Percentiles rank a stretch among this genome's conserved stretches.
phyloP scores from a whole-genome alignment of 306 rosid species.

The Sesbania bispinosa region DNA sequence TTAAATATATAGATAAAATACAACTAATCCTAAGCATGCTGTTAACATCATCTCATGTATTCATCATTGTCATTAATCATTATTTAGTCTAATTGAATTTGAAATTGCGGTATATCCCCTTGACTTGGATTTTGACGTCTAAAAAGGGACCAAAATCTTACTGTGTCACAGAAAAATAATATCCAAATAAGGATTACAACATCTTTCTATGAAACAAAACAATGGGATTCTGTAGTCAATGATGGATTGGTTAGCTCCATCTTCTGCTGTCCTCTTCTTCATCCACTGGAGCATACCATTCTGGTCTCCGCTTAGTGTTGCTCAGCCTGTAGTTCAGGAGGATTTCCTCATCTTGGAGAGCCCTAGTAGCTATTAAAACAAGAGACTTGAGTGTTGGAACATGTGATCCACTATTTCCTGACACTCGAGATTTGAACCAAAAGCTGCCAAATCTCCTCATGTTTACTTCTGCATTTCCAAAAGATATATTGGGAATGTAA shows the following conservation, averaged over 20 bases:
- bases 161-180: neutral
- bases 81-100: neutral
- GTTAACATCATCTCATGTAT: neutral
- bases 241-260: slow-evolving; percentile 57
- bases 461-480: slow-evolving; percentile 64
- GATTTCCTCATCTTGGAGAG: slow-evolving; percentile 74
- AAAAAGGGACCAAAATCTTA: slow-evolving; percentile 6
- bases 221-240: neutral
- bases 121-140: neutral
- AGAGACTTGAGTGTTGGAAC: slow-evolving; percentile 63
- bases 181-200: neutral
- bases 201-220: slow-evolving; percentile 13
- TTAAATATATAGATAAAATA: neutral
- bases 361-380: slow-evolving; percentile 70
- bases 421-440: slow-evolving; percentile 80
- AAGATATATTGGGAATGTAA: slow-evolving; percentile 69
- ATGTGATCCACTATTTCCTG: slow-evolving; percentile 37
- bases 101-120: neutral
- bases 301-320: slow-evolving; percentile 72
- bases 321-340: slow-evolving; percentile 86
- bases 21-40: neutral
- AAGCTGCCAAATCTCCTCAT: slow-evolving; percentile 80
- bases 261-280: slow-evolving; percentile 94
- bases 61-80: neutral
- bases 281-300: slow-evolving; percentile 79